These are phyloP conservation scores for Garcia nutans DNA, from an alignment of 345 rosid genomes.

Conservation along the genomic window DNA sequence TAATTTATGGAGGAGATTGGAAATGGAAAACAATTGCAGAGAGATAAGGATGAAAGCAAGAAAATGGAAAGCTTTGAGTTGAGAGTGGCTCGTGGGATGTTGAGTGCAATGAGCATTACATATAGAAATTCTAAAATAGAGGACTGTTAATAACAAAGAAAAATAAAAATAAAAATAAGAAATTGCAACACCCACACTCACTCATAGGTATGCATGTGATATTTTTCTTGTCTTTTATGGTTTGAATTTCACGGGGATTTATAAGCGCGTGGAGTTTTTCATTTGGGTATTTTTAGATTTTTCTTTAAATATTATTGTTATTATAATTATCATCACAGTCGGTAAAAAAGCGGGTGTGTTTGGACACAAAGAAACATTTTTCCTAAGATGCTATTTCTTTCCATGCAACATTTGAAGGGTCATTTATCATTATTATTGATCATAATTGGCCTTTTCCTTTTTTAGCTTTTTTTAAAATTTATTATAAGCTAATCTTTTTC, in stretches of 20 bases:
- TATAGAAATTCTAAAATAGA: not conserved
- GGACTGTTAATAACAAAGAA: not conserved
- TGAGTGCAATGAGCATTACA: slow-evolving; percentile 31
- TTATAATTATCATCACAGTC: not conserved
- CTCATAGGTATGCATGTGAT: not conserved
- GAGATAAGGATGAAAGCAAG: slow-evolving; percentile 28
- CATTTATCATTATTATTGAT: slow-evolving; percentile 26
- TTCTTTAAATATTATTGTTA: not conserved
- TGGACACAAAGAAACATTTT: slow-evolving; percentile 25
- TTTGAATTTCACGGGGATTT: not conserved
- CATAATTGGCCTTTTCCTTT: slow-evolving; percentile 33
- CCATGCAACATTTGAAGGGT: slow-evolving; percentile 6
- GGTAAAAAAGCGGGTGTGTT: slow-evolving; percentile 23
- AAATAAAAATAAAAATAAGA: not conserved
- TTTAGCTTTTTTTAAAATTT: slow-evolving; percentile 13
- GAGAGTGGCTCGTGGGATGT: slow-evolving; percentile 58
- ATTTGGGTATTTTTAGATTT: not conserved
- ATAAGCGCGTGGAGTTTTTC: slow-evolving; percentile 19
- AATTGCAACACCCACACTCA: slow-evolving; percentile 6
- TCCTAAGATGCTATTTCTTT: slow-evolving; percentile 25
- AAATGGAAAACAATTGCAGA: slow-evolving; percentile 29
- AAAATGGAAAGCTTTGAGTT: not conserved
- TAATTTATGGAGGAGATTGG: not conserved
- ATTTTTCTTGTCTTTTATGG: slow-evolving; percentile 12
- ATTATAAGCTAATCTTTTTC: slow-evolving; percentile 5